Conservation (phyloP, 495 filamentous ascomycete genomes). For the Penicillium simplicissimum region DNA sequence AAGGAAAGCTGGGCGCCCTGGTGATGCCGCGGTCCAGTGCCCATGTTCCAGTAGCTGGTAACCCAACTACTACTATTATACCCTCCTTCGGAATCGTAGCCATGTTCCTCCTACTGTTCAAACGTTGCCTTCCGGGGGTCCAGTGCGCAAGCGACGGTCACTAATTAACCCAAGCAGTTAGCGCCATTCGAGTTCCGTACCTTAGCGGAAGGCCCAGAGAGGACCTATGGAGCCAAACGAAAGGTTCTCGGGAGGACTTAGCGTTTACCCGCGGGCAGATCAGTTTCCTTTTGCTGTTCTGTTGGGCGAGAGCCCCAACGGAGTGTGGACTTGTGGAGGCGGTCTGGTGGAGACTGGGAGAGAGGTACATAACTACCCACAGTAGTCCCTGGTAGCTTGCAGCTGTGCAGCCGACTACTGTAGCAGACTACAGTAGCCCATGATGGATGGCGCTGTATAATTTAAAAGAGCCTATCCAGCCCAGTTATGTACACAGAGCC, state of each 20-base stretch:
- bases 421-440: background rate
- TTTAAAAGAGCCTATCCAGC: background rate
- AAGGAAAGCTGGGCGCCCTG: background rate
- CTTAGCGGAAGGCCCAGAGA: background rate
- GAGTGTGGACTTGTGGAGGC: background rate
- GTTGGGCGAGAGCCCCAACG: slow-evolving; percentile 26
- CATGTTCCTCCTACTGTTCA: background rate
- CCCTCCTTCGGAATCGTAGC: no score
- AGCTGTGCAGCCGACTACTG: no score
- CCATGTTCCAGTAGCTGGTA: background rate
- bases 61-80: no score
- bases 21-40: background rate
- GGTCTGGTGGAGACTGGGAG: no score
- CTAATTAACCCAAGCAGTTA: slow-evolving; percentile 4
- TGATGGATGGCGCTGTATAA: background rate
- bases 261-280: slow-evolving; percentile 21
- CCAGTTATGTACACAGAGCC: background rate
- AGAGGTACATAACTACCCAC: background rate
- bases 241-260: background rate
- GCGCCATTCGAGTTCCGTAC: background rate
- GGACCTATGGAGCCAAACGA: background rate
- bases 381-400: no score
- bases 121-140: background rate
- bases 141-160: background rate
- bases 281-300: slow-evolving; percentile 19